Conservation (phyloP, 768 basidiomycete genomes). For the Pulveroboletus sp. region DNA sequence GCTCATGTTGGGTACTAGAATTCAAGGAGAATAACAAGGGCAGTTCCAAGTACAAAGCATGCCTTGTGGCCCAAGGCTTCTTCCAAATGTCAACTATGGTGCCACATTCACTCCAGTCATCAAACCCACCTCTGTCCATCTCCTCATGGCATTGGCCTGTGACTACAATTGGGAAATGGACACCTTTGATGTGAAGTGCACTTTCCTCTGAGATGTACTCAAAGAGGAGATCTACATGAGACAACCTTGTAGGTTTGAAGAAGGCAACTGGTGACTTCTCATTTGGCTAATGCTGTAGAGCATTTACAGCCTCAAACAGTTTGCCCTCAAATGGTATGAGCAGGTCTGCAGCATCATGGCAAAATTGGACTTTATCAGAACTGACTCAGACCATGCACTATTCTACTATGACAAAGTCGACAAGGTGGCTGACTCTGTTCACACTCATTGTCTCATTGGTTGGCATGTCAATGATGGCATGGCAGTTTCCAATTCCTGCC, state of each 20-base stretch:
- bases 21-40: slow-evolving; percentile 4
- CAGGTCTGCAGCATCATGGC: background rate
- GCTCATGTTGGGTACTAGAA: background rate
- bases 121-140: no score
- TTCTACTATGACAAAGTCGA: background rate
- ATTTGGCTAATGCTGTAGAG: background rate
- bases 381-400: background rate
- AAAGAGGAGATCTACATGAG: background rate
- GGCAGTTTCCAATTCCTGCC: no score
- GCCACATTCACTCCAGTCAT: background rate
- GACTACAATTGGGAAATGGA: background rate
- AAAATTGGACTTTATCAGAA: background rate
- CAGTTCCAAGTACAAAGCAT: background rate
- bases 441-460: no score
- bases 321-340: background rate
- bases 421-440: no score
- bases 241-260: background rate
- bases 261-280: background rate
- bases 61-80: background rate
- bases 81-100: background rate
- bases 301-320: slow-evolving; percentile 1
- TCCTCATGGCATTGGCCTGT: background rate
- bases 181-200: background rate
- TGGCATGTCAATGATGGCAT: no score
- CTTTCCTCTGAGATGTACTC: background rate